A percentile compares a stretch with the other conserved stretches of the same genome.
Conservation (phyloP, 202 grass and related monocot species). For the Panicum hallii region DNA sequence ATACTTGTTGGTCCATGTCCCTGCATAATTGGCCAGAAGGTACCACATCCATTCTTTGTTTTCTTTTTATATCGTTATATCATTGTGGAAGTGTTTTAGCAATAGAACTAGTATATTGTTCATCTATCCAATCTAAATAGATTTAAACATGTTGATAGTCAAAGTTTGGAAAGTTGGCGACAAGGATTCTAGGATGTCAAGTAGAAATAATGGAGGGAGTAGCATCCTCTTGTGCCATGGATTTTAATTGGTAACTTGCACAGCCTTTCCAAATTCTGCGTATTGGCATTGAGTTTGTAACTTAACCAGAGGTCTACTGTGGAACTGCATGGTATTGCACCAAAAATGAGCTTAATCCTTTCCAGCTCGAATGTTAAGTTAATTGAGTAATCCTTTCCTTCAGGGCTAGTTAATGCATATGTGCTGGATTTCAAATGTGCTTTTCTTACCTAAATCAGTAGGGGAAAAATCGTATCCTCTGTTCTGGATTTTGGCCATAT, state of each 20-base stretch:
- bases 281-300: not conserved
- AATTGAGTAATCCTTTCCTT: too few species aligned
- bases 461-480: not conserved
- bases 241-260: not conserved
- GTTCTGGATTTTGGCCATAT: constrained; percentile 26
- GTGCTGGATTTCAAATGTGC: constrained; percentile 2
- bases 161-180: not conserved
- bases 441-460: not conserved
- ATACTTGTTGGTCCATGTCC: constrained; percentile 25
- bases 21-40: constrained; percentile 5
- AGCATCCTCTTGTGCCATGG: not conserved
- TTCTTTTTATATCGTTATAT: not conserved
- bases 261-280: not conserved
- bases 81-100: not conserved
- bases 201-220: not conserved
- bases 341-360: constrained; percentile 14
- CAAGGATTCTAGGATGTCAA: not conserved
- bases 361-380: not conserved
- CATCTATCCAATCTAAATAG: not conserved
- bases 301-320: not conserved
- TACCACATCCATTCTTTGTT: not conserved
- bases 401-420: not conserved
- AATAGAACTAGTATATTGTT: not conserved
- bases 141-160: not conserved
- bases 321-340: constrained; percentile 13